These are phyloP conservation scores for Oryza australiensis DNA, from an alignment of 176 grass and related monocot genomes.

Conservation along the genomic window DNA sequence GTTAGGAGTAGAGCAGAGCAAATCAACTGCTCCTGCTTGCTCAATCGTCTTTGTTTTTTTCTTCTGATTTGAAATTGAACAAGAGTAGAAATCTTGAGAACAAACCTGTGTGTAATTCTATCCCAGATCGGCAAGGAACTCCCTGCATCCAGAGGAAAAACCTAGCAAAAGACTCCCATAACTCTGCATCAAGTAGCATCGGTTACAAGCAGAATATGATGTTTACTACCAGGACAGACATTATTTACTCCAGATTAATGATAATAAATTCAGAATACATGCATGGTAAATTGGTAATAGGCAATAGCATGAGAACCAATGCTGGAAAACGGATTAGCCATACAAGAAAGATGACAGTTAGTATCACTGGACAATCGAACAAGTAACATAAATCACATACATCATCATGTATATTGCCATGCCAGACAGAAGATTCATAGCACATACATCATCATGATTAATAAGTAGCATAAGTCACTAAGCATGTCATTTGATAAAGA, in stretches of 20 bases:
- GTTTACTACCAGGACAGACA: neutral
- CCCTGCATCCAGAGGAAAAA: neutral
- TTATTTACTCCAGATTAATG: neutral
- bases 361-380: neutral
- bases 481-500: neutral
- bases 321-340: neutral
- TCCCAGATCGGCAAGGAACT: no score
- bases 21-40: no score
- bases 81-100: no score
- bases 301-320: neutral
- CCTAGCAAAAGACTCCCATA: neutral
- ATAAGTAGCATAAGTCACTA: neutral
- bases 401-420: neutral
- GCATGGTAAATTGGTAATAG: neutral
- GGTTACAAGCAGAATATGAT: neutral
- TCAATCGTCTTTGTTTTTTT: no score
- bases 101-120: no score
- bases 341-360: neutral
- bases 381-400: no score
- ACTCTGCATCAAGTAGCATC: neutral
- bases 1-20: no score
- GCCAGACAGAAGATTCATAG: neutral
- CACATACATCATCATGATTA: neutral
- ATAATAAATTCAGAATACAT: neutral
- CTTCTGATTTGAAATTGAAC: no score